phyloP scores from a whole-genome alignment of 768 basidiomycete species.

The Daedaleopsis nitida region DNA sequence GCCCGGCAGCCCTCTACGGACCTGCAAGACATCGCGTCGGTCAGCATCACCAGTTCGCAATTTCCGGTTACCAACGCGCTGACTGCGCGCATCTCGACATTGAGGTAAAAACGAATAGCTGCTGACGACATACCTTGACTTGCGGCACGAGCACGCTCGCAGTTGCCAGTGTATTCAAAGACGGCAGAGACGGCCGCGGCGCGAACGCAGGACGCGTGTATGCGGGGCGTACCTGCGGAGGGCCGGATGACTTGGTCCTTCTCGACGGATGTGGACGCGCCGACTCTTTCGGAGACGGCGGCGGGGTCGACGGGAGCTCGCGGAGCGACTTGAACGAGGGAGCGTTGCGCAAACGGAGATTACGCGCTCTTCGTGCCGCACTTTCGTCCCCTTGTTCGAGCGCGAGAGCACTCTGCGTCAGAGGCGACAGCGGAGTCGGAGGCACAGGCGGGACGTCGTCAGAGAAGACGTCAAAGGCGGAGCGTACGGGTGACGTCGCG shows the following conservation, averaged over 20 bases:
- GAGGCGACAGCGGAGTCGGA: slow-evolving; percentile 24
- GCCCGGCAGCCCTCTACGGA: slow-evolving; percentile 44
- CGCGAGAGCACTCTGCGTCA: slow-evolving; percentile 15
- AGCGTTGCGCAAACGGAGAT: slow-evolving; percentile 6
- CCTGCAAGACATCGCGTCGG: slow-evolving; percentile 26
- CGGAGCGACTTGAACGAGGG: slow-evolving; percentile 15
- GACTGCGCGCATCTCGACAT: not conserved
- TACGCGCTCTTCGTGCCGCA: slow-evolving; percentile 2
- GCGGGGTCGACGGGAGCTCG: slow-evolving; percentile 16
- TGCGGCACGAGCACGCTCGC: slow-evolving; percentile 36
- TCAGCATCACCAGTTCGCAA: slow-evolving; percentile 10
- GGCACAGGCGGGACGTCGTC: not conserved
- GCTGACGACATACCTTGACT: slow-evolving; percentile 32
- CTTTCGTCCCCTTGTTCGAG: not conserved
- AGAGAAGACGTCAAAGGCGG: slow-evolving; percentile 15
- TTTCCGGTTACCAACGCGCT: not conserved
- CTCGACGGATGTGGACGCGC: slow-evolving; percentile 16
- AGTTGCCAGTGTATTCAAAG: slow-evolving; percentile 40
- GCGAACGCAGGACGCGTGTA: slow-evolving; percentile 44
- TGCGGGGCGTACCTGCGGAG: slow-evolving; percentile 41
- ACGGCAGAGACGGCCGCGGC: slow-evolving; percentile 45
- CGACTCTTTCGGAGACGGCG: slow-evolving; percentile 21
- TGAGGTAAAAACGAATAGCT: too few relatives aligned
- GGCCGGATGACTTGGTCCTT: slow-evolving; percentile 37
- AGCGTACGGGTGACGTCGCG: slow-evolving; percentile 18